Base-by-base conservation (phyloP, 1,284 basidiomycete species). In the Ganoderma lingzhi region DNA sequence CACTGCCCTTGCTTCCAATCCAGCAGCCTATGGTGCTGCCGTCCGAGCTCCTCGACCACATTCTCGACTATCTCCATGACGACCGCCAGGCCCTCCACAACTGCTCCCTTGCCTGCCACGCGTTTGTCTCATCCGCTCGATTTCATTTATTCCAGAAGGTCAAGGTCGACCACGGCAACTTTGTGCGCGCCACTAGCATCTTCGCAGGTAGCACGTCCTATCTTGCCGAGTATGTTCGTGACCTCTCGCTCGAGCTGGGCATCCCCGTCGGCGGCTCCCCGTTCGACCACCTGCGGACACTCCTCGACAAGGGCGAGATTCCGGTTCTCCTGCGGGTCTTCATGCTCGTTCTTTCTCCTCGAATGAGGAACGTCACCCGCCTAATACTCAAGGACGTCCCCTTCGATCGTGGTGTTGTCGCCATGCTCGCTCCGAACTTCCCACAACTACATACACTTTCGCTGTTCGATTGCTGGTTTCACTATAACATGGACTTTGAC, bases 1-100 rank as follows among this genome's bases (percentile, higher is more conserved):
- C 37, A 8, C 17, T 6, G 15, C 19, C 39, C 2, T 6, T 41
- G 4, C n/a, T 37, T 61, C 23, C 39, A 14, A 30, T 15, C 14
- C 39, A 42, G 6, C 59, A 61, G 14, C n/a, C 39, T 15, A 28
- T 23, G 19, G 10, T 41, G 14, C 55, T 74, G 4, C 77, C 77
- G 5, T 69, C 75, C 6, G 77, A 78, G 67, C 72, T 78, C 51
- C 28, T 77, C 19, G 77, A 78, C 64, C 71, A 77, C 44, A 74
- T 76, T 56, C 67, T 78, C 51, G 77, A 78, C 70, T 70, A 76
- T 64, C 71, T 77, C 6, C 72, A 75, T 64, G 66, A 75, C 56
- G 76, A 77, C 62, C 45, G 39, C 17, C 19, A 73, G 15, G 65
- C 76, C 6, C 72, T 78, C 10, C 64, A 66, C n/a, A 72, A 66